These are phyloP conservation scores for Euphorbia corollata DNA, from an alignment of 441 rosid genomes.

Conservation along the genomic window DNA sequence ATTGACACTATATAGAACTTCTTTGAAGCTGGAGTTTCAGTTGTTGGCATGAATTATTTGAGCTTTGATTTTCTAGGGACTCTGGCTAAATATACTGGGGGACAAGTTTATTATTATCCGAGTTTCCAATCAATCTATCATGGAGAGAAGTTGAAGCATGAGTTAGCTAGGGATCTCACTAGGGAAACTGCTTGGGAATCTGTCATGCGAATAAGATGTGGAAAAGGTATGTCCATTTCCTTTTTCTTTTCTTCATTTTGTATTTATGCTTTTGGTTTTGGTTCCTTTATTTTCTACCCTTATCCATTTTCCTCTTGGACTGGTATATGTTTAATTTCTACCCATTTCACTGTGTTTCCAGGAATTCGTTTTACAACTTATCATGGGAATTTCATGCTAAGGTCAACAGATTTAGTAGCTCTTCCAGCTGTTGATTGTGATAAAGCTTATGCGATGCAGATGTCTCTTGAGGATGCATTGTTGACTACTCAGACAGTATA, in stretches of 20 bases:
- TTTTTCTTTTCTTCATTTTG: constrained; percentile 8
- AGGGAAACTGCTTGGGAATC: constrained; percentile 99
- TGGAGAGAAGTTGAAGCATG: constrained; percentile 78
- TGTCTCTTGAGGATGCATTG: constrained; percentile 85
- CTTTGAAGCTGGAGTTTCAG: neutral
- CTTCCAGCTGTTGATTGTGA: constrained; percentile 99
- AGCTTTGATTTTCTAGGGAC: constrained; percentile 43
- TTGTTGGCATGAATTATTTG: constrained; percentile 10
- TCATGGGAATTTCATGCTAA: constrained; percentile 98
- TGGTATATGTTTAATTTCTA: constrained; percentile 21
- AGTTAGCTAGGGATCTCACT: constrained; percentile 86
- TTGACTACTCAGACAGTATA: constrained; percentile 79
- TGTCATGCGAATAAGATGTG: constrained; percentile 97
- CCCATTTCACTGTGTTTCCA: constrained; percentile 28
- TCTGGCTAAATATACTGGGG: constrained; percentile 93
- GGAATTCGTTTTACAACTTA: constrained; percentile 90
- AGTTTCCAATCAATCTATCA: constrained; percentile 70
- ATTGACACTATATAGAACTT: constrained; percentile 1
- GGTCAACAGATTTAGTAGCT: constrained; percentile 90
- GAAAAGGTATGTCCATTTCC: constrained; percentile 61
- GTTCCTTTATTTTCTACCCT: neutral
- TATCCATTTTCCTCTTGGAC: neutral
- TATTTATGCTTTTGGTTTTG: neutral
- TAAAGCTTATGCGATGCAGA: constrained; percentile 97
- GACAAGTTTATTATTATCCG: constrained; percentile 91